Base-by-base conservation (phyloP, 805 yeast genomes). In the Candida golubevii region DNA sequence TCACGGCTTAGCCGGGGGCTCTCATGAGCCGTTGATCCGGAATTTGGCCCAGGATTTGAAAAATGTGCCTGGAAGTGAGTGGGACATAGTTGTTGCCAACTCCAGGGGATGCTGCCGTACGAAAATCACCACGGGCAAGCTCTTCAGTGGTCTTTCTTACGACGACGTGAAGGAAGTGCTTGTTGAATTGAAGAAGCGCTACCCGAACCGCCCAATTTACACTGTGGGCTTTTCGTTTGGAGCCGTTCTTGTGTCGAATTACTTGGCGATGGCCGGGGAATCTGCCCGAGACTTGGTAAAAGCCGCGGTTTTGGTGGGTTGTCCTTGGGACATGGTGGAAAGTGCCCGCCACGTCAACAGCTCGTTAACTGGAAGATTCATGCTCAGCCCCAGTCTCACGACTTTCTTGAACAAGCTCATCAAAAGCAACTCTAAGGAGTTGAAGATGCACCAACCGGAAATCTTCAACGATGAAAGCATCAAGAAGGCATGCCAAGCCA, bases 1-100 rank as follows among this genome's bases (percentile, higher is more conserved):
- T 35, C 95, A 88, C 58, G 96, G 96, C 0, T 74, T 87, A 33
- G 82, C 86, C 1, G 96, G 96, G 6, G 93, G 95, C 0, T 82
- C 90, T n/a, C 85, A 83, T 49, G 95, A 87, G 59, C 72, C 85
- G 7, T 80, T 87, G 57, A 79, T 87, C 35, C 72, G 93, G 23
- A 74, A 85, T 44, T 58, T 82, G 32, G 74, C 79, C 13, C 65
- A 69, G 36, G 58, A 63, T 18, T 58, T 79, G 53, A 55, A 27
- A 46, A 47, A 38, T 18, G 36, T 38, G 28, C 42, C 38, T 7
- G 40, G 45, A n/a, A 47, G 40, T 14, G 65, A 68, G 1, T 83
- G 85, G 70, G 90, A 83, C 49, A 72, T 78, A 7, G 79, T 79
- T 35, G 93, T 87, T 14, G 66, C 85, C 48, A 86, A 85, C 58